phyloP scores from a whole-genome alignment of 345 rosid genomes.

The Melaleuca quinquenervia region DNA sequence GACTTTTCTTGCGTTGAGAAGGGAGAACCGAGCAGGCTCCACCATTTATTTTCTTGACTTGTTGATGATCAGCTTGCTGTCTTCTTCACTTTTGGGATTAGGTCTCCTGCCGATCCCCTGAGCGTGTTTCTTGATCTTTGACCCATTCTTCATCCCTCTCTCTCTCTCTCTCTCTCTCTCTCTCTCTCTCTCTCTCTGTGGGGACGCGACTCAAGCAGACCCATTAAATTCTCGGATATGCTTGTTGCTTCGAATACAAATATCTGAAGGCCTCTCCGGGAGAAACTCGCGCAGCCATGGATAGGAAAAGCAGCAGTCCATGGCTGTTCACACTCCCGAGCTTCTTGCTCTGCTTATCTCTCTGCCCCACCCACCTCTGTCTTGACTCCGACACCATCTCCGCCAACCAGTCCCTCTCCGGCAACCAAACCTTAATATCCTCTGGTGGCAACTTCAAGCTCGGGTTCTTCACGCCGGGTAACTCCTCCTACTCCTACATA shows the following conservation, averaged over 20 bases:
- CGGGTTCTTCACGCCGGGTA: conserved; percentile 59
- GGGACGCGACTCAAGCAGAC: not conserved
- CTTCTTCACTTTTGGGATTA: too few relatives aligned
- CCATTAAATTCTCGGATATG: not conserved
- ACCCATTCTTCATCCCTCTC: not conserved
- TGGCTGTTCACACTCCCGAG: conserved; percentile 6
- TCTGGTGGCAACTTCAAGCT: conserved; percentile 27
- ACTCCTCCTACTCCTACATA: conserved; percentile 48
- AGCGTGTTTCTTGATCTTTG: not conserved
- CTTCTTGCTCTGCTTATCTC: conserved; percentile 15
- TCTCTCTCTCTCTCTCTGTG: not conserved
- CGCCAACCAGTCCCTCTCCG: conserved; percentile 38
- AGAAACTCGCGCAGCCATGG: conserved; percentile 12
- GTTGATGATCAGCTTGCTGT: not conserved
- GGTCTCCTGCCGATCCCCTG: not conserved
- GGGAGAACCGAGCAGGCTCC: not conserved
- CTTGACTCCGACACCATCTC: conserved; percentile 29
- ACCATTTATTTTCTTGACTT: not conserved
- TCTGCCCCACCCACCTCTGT: conserved; percentile 7
- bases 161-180: not conserved
- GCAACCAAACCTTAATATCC: conserved; percentile 49
- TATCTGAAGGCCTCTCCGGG: not conserved
- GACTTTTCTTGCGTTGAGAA: not conserved
- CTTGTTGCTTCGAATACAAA: not conserved
- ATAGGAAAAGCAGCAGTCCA: not conserved